Percentiles rank a stretch among this genome's conserved stretches.
Evolutionary conservation across 768 basidiomycete genomes (phyloP).

Genomic region (Xanthoconium stramineum): DNA sequence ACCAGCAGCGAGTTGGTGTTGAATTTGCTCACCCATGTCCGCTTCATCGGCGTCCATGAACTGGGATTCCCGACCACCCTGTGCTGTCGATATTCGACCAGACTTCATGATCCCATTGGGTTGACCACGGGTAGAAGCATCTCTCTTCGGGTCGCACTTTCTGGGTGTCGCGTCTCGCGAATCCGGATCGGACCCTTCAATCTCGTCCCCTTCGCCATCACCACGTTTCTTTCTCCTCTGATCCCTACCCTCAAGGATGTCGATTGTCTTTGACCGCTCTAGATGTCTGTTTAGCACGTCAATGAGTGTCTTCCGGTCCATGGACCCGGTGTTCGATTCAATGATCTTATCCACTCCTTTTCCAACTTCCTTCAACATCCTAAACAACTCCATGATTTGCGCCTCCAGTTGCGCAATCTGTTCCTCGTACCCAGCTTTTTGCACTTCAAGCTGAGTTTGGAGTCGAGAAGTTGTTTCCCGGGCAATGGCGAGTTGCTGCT

Average conservation of each 20-base stretch:
- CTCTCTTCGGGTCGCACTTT: slow-evolving; percentile 45
- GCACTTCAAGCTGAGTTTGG: slow-evolving; percentile 72
- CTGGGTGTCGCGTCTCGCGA: slow-evolving; percentile 58
- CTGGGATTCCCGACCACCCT: slow-evolving; percentile 65
- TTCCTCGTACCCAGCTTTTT: slow-evolving; percentile 79
- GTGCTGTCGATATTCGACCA: slow-evolving; percentile 39
- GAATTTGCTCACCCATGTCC: slow-evolving; percentile 81
- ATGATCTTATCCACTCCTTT: slow-evolving; percentile 73
- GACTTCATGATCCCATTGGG: slow-evolving; percentile 25
- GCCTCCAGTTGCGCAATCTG: slow-evolving; percentile 84
- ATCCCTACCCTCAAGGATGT: slow-evolving; percentile 75
- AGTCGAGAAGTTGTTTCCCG: slow-evolving; percentile 75
- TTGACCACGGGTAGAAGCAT: slow-evolving; percentile 32
- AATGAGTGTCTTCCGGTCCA: slow-evolving; percentile 82
- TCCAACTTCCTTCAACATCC: slow-evolving; percentile 86
- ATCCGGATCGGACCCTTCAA: slow-evolving; percentile 43
- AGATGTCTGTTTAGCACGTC: slow-evolving; percentile 77
- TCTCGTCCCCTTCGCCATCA: slow-evolving; percentile 33
- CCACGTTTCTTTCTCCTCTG: slow-evolving; percentile 25
- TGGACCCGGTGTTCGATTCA: slow-evolving; percentile 52
- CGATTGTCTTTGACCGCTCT: slow-evolving; percentile 80
- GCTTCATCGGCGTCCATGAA: slow-evolving; percentile 90
- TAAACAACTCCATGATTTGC: slow-evolving; percentile 91
- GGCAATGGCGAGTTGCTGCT: slow-evolving; percentile 75
- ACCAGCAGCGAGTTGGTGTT: slow-evolving; percentile 76